Evolutionary conservation across 352 stramenopile species (phyloP).

Genomic region (Pythium grandisporangium): DNA sequence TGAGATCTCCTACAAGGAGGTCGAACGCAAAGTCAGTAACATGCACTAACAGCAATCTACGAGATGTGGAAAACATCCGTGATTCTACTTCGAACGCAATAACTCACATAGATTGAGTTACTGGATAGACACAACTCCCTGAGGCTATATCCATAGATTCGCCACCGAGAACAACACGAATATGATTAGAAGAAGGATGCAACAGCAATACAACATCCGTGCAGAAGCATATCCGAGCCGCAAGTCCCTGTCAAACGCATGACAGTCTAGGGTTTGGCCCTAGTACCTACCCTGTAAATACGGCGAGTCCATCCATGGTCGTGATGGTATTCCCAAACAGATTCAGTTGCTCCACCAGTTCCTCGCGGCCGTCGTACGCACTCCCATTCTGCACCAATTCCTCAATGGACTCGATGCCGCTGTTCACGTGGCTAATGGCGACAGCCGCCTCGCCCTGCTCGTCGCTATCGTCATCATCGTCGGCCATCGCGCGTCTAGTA

Average conservation of each 20-base stretch:
- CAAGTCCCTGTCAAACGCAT: background rate
- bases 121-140: constrained; percentile 75
- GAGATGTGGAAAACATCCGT: background rate
- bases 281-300: constrained; percentile 27
- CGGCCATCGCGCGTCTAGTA: too few species aligned
- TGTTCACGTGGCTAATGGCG: constrained; percentile 11
- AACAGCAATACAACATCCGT: too few species aligned
- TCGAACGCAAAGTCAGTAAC: background rate
- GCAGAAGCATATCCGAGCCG: too few species aligned
- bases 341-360: constrained; percentile 63
- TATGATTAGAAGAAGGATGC: too few species aligned
- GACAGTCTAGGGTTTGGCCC: background rate
- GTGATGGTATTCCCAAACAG: constrained; percentile 63
- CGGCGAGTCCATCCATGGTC: constrained; percentile 55
- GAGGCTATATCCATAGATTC: constrained; percentile 28
- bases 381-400: background rate
- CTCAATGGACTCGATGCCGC: background rate
- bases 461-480: background rate
- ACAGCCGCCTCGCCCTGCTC: background rate
- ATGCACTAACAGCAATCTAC: background rate
- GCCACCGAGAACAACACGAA: too few species aligned
- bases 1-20: constrained; percentile 30
- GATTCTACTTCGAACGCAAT: background rate
- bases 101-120: constrained; percentile 53
- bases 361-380: constrained; percentile 23